Conservation (phyloP, 2,329 filamentous ascomycete genomes). For the Pleomassaria siparia region DNA sequence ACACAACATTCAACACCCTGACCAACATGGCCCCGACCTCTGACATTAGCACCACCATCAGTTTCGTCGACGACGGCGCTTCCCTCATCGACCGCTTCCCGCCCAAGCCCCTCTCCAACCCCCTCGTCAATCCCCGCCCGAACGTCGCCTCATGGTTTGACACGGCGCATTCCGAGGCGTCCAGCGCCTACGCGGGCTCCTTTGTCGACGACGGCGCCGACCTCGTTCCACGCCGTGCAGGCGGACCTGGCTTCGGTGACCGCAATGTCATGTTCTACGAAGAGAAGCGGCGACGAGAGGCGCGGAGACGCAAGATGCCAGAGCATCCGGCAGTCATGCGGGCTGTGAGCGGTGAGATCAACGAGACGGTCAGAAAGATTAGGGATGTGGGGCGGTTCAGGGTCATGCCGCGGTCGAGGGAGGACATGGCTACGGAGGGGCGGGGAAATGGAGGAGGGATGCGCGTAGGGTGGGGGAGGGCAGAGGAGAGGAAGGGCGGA, state of each 20-base stretch:
- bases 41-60: constrained; percentile 7
- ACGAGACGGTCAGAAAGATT: constrained; percentile 8
- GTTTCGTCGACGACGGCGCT: constrained; percentile 27
- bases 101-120: too few relatives aligned
- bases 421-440: not conserved
- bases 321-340: constrained; percentile 14
- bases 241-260: constrained; percentile 17
- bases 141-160: too few relatives aligned
- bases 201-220: constrained; percentile 35
- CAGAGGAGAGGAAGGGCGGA: constrained; percentile 10
- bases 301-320: too few relatives aligned
- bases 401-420: constrained; percentile 3
- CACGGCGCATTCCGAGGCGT: too few relatives aligned
- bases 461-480: not conserved
- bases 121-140: too few relatives aligned
- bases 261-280: constrained; percentile 19
- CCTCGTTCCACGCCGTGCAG: constrained; percentile 7
- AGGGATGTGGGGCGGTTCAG: constrained; percentile 5
- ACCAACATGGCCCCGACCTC: not conserved
- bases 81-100: constrained; percentile 16
- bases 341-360: constrained; percentile 28
- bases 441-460: constrained; percentile 1
- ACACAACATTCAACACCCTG: not conserved
- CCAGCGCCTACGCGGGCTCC: constrained; percentile 21
- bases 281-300: not conserved